Conservation (phyloP, 2,329 filamentous ascomycete genomes). For the Arachnomyces sp. region DNA sequence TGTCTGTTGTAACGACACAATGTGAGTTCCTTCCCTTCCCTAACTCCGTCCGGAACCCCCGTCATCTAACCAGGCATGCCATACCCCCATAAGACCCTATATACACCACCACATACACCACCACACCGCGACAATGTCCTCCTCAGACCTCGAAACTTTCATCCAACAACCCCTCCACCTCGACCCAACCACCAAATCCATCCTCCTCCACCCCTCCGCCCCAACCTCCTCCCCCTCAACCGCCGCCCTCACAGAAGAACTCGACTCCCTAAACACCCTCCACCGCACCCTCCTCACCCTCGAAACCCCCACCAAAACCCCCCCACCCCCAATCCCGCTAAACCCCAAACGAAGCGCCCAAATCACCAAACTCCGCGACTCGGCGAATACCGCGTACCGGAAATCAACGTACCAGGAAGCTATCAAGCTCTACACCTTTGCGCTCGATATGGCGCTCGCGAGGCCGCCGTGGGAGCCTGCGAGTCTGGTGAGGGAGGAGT, state of each 20-base stretch:
- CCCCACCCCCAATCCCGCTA: constrained; percentile 79
- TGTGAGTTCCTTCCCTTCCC: neutral
- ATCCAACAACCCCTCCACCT: constrained; percentile 51
- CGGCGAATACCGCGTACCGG: constrained; percentile 73
- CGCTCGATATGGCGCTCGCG: constrained; percentile 76
- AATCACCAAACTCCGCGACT: constrained; percentile 84
- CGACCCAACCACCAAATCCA: constrained; percentile 37
- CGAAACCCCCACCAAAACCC: constrained; percentile 53
- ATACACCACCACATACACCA: constrained; percentile 11
- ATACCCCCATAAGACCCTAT: neutral
- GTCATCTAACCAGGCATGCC: no score
- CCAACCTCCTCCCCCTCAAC: constrained; percentile 64
- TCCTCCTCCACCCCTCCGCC: constrained; percentile 57
- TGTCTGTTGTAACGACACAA: neutral
- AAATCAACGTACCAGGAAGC: constrained; percentile 68
- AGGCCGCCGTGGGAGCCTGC: constrained; percentile 83
- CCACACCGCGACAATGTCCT: constrained; percentile 58
- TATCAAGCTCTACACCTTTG: constrained; percentile 72
- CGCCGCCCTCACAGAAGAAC: constrained; percentile 48
- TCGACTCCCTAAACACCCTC: constrained; percentile 73
- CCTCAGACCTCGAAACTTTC: constrained; percentile 34
- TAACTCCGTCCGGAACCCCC: neutral
- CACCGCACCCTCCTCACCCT: constrained; percentile 64
- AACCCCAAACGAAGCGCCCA: constrained; percentile 86
- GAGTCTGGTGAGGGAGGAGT: constrained; percentile 75